Evolutionary conservation across 305 asterid genomes (phyloP).

Genomic region (Ilex paraguariensis): DNA sequence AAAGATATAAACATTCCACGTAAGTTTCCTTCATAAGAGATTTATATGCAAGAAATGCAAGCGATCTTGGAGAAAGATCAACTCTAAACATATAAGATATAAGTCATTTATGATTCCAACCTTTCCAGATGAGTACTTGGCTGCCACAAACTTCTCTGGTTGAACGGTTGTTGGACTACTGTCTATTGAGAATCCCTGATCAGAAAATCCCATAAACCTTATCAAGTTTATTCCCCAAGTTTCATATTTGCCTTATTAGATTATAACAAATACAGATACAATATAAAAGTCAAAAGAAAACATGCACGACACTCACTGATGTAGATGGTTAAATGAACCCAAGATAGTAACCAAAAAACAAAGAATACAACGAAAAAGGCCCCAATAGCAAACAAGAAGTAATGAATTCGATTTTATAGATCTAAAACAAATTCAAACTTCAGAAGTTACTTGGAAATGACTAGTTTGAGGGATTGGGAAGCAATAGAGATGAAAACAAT

Average conservation of each 20-base stretch:
- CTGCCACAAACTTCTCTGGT: conserved; percentile 82
- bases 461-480: too few relatives aligned
- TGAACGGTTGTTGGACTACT: conserved; percentile 36
- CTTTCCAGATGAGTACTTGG: conserved; percentile 86
- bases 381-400: too few relatives aligned
- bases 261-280: neutral
- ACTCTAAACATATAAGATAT: neutral
- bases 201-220: conserved; percentile 7
- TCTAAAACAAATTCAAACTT: too few relatives aligned
- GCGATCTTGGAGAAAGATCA: neutral
- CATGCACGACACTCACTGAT: too few relatives aligned
- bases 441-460: too few relatives aligned
- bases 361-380: too few relatives aligned
- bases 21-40: conserved; percentile 8
- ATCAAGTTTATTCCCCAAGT: neutral
- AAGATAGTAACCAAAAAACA: too few relatives aligned
- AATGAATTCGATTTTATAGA: too few relatives aligned
- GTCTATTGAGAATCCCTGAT: conserved; percentile 85
- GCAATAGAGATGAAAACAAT: too few relatives aligned
- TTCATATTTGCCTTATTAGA: too few relatives aligned
- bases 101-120: conserved; percentile 27
- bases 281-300: too few relatives aligned
- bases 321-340: too few relatives aligned
- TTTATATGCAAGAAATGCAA: conserved; percentile 6
- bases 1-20: conserved; percentile 19